Evolutionary conservation across 352 stramenopile species (phyloP), one percentile per base, ranked within the genome.

Genomic region (Phytophthora cactorum): DNA sequence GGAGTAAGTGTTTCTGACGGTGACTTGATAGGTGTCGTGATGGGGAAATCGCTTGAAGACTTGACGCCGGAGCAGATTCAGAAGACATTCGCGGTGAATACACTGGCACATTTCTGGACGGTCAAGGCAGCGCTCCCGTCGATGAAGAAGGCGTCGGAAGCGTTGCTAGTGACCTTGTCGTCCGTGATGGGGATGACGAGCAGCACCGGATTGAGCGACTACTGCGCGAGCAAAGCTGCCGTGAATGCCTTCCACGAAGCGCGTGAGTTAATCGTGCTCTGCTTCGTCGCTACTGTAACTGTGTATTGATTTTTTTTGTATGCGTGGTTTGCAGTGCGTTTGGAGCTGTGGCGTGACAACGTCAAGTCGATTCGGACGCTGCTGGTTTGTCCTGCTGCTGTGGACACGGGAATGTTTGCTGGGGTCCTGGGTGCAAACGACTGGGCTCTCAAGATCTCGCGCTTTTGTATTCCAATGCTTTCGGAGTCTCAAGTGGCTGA

Each of bases 371-470:
- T 96, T 57, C 75, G 69, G 53, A 93, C 82, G 57, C 72, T 96
- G 53, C 61, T 96, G 39, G 84, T 92, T 25, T 96, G 86, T 28
- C 88, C 88, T 17, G 85, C 78, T 39, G 82, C 74, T 27, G 77
- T 96, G 29, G 72, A 89, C 52, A 94, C 84, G 29, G 82, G 83
- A 8, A 96, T 96, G 88, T 96, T 96, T 60, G 66, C 66, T 5
- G 86, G 88, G 0, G 79, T 78, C 36, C 73, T 89, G 43, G 34
- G 72, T 28, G 78, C 75, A 10, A 47, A 75, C 6, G 57, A 77
- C 38, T 85, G 70, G 74, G 74, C 75, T 38, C 31, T 79, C 22
- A 74, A 68, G 29, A 62, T 78, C 27, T 71, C 65, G 22, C 68
- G 68, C 28, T 59, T 74, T 36, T 73, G 90, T 29, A 78, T 90